phyloP scores from a whole-genome alignment of 2,329 filamentous ascomycete species.

The Monilinia fructigena region DNA sequence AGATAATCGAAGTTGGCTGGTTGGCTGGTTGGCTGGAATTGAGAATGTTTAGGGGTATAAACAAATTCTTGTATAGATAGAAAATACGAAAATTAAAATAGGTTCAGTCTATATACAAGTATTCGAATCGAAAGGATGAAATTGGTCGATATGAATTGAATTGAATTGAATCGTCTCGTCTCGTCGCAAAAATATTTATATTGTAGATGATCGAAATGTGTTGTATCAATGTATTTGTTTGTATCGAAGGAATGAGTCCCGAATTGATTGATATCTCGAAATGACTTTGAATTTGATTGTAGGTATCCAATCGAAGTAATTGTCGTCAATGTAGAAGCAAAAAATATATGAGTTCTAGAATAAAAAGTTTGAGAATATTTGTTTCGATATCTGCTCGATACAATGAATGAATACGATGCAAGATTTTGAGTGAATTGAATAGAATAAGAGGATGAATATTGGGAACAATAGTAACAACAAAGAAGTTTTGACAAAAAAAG shows the following conservation, averaged over 20 bases:
- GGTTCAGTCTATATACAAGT: conserved; percentile 20
- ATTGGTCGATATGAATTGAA: conserved; percentile 18
- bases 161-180: too few species aligned
- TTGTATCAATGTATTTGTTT: background rate
- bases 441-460: background rate
- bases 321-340: background rate
- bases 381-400: background rate
- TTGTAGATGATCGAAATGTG: conserved; percentile 9
- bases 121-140: conserved; percentile 22
- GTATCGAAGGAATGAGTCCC: conserved; percentile 12
- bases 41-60: conserved; percentile 24
- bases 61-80: conserved; percentile 20
- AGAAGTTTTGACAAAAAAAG: conserved; percentile 22
- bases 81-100: conserved; percentile 20
- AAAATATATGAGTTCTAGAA: conserved; percentile 1
- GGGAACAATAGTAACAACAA: conserved; percentile 25
- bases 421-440: background rate
- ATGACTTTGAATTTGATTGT: background rate
- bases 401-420: conserved; percentile 16
- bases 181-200: conserved; percentile 11
- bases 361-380: background rate
- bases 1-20: conserved; percentile 21
- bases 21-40: conserved; percentile 21
- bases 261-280: conserved; percentile 2
- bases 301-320: conserved; percentile 3